Evolutionary conservation across 192 early-diverging fungal genomes (phyloP), one percentile per base, ranked within the genome.

Genomic region (Chytriomyces sp.): DNA sequence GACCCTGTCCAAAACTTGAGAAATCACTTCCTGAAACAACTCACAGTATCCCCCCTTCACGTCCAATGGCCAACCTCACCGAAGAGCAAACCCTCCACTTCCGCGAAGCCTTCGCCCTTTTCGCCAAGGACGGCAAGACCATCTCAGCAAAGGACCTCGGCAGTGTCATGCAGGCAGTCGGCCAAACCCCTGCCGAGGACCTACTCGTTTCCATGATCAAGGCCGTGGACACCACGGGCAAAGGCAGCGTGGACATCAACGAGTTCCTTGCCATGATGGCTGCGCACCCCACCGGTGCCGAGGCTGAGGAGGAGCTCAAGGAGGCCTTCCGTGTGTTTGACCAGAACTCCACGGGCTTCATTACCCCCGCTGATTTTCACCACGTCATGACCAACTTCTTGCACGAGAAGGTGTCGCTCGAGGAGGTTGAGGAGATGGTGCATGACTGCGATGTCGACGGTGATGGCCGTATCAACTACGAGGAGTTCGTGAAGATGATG

Each of bases 281-380:
- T 36, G 87, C 90, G n/a, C n/a, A 52, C 49, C 86, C 90, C 84
- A 85, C 85, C 72, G 88, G 91, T 77, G 87, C 86, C 36, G 89
- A 94, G 80, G 85, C 88, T 54, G 91, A 93, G 80, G 92, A 91
- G 74, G 95, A 98, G 82, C 91, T 96, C 71, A 86, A 89, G 74
- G 93, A 97, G 84, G 94, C 94, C 28, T 98, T 97, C 90, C 90
- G 89, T 78, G 91, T 96, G 41, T 95, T 98, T 78, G 95, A 96
- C 86, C 93, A 94, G 89, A 91, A 95, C 75, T 89, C 89, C 77
- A 89, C 93, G 77, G 94, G 96, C 49, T 90, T 86, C 80, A 98
- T 98, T 75, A 89, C 90, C 10, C 86, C 91, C 66, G 86, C 89
- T 31, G 95, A 98, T 82, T 87, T 98, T 58, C 83, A 90, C 55